Base-by-base conservation (phyloP, 108 stramenopile species). In the Cyclotella distinguenda region DNA sequence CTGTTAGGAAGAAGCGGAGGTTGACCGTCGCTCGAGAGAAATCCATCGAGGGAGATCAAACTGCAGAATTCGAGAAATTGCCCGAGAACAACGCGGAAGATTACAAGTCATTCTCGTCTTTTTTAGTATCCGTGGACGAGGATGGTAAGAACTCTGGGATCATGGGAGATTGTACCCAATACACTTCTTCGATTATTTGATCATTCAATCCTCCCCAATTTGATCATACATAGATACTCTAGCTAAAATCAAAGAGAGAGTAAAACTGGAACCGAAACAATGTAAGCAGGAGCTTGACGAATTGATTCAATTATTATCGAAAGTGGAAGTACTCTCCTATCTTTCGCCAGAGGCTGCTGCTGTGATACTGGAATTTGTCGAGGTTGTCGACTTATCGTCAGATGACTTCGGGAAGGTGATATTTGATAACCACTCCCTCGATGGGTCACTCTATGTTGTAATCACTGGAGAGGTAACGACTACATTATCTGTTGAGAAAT, bases 401-500 rank as follows among this genome's bases (percentile, higher is more conserved):
- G 47, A 48, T 28, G 9, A 39, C 27, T 39, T 31, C 13, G 45
- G 59, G 34, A 67, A 36, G 10, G 31, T 40, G 11, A 49, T 82
- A 26, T 70, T 66, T 49, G 72, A 74, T 44, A 54, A 60, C 19
- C 52, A 64, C n/a, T 19, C 47, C 10, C 64, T 74, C 33, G 83
- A 84, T 60, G 83, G 83, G 36, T 77, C 75, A 3, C 27, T 80
- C n/a, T 84, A 72, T 58, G 71, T 56, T 31, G 72, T 84, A 3
- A 55, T 84, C 16, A 36, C 53, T 4, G 83, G 83, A 54, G 48
- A 64, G 44, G 70, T 79, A 12, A 46, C 52, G 16, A 60, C 56
- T 33, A 52, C 25, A 32, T 57, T 55, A 49, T 70, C 69, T 12
- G 59, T 53, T n/a, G 18, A 48, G 3, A 30, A 32, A 6, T 12